These are phyloP conservation scores for Xylaria sp. DNA, from an alignment of 2,329 filamentous ascomycete species.

Conservation along the genomic window DNA sequence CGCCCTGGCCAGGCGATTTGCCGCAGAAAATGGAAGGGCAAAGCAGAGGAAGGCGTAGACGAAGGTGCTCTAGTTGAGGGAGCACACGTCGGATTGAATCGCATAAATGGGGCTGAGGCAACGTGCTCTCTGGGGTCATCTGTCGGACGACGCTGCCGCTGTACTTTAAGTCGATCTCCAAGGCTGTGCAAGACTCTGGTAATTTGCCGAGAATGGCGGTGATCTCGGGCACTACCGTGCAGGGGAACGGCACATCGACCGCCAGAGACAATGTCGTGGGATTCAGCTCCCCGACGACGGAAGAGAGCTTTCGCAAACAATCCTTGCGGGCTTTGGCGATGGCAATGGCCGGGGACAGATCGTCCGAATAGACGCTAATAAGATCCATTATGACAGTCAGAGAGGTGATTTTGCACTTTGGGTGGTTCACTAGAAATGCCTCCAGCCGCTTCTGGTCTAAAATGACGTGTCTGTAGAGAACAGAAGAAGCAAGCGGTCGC, in stretches of 20 bases:
- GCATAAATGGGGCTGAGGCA: constrained; percentile 4
- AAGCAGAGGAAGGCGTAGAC: constrained; percentile 28
- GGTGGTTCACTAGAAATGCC: not conserved
- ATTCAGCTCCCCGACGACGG: not conserved
- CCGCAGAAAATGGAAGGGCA: constrained; percentile 32
- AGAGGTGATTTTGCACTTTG: constrained; percentile 7
- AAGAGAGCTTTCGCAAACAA: constrained; percentile 6
- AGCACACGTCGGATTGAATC: constrained; percentile 29
- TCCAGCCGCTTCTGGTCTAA: constrained; percentile 3
- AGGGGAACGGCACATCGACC: constrained; percentile 5
- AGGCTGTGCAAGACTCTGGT: not conserved
- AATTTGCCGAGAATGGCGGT: constrained; percentile 1
- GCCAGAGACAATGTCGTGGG: constrained; percentile 3
- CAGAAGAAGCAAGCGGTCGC: constrained; percentile 13
- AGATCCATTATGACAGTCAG: not conserved
- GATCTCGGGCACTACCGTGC: not conserved
- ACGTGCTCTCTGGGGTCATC: no score
- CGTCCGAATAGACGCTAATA: not conserved
- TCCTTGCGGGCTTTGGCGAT: not conserved
- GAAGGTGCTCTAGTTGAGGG: constrained; percentile 24
- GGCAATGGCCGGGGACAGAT: not conserved
- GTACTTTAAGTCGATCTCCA: constrained; percentile 11
- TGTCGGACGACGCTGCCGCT: not conserved
- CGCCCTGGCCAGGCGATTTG: constrained; percentile 12
- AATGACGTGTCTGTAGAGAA: constrained; percentile 18